These are phyloP conservation scores for Spiraea crenata DNA, from an alignment of 331 rosid species.

Conservation along the genomic window DNA sequence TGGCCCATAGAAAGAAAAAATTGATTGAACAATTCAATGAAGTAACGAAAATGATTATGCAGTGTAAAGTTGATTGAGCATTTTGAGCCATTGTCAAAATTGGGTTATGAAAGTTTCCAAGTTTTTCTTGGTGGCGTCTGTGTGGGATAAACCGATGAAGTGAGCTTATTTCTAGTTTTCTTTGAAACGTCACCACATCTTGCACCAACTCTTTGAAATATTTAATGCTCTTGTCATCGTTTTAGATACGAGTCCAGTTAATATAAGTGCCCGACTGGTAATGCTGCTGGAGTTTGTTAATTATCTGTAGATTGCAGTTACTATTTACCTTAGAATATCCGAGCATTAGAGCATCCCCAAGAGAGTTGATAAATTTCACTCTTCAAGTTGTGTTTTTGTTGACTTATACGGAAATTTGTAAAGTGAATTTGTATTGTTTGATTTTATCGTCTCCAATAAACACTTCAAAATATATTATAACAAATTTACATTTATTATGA, in stretches of 20 bases:
- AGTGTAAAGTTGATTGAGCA: neutral
- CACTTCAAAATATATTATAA: too few species aligned
- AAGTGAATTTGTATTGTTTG: too few species aligned
- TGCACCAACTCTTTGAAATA: neutral
- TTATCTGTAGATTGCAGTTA: too few species aligned
- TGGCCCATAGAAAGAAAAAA: slow-evolving; percentile 4
- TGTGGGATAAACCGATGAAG: neutral
- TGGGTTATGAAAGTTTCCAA: too few species aligned
- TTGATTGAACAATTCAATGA: neutral
- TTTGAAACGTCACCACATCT: neutral
- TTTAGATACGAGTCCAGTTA: neutral
- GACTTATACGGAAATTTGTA: too few species aligned
- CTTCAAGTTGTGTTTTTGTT: too few species aligned
- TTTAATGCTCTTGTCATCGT: neutral
- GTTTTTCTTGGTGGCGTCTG: neutral
- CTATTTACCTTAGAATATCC: too few species aligned
- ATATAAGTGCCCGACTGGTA: neutral
- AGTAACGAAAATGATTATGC: neutral
- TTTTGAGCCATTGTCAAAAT: too few species aligned
- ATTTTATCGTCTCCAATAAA: too few species aligned
- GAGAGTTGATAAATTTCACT: too few species aligned
- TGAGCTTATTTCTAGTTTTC: neutral
- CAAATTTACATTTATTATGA: too few species aligned
- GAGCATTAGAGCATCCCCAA: too few species aligned
- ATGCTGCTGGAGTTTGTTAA: neutral